These are phyloP conservation scores for Nicotiana knightiana DNA, from an alignment of 257 asterid species.

Conservation along the genomic window DNA sequence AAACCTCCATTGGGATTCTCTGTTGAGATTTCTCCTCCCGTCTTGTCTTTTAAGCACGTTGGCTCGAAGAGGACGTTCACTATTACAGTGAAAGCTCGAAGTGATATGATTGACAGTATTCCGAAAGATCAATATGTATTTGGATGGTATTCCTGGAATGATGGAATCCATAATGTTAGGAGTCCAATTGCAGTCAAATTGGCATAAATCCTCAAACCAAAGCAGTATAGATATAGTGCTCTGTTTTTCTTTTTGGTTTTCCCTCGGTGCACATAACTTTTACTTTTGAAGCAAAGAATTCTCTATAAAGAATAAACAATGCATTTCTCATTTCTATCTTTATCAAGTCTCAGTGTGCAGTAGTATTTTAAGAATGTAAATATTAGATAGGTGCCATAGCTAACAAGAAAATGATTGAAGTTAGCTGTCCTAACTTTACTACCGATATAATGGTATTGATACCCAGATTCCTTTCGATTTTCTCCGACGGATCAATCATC, in stretches of 20 bases:
- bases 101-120: not conserved
- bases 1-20: constrained; percentile 69
- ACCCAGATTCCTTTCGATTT: too few relatives aligned
- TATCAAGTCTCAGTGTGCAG: not conserved
- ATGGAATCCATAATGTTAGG: constrained; percentile 28
- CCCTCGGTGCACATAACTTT: not conserved
- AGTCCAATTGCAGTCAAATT: constrained; percentile 44
- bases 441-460: too few relatives aligned
- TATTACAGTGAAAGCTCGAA: constrained; percentile 41
- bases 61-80: constrained; percentile 60
- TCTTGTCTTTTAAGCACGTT: constrained; percentile 36
- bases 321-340: constrained; percentile 2
- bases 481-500: too few relatives aligned
- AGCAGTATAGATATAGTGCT: not conserved
- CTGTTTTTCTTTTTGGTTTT: not conserved
- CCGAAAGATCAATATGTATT: constrained; percentile 22
- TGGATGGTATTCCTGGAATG: constrained; percentile 41
- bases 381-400: not conserved
- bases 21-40: constrained; percentile 47
- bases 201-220: constrained; percentile 15
- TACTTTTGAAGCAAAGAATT: not conserved
- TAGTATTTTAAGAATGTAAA: not conserved
- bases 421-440: too few relatives aligned
- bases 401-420: not conserved
- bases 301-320: not conserved